Evolutionary conservation across 2,329 filamentous ascomycete species (phyloP).

Genomic region (Chaetomium sp.): DNA sequence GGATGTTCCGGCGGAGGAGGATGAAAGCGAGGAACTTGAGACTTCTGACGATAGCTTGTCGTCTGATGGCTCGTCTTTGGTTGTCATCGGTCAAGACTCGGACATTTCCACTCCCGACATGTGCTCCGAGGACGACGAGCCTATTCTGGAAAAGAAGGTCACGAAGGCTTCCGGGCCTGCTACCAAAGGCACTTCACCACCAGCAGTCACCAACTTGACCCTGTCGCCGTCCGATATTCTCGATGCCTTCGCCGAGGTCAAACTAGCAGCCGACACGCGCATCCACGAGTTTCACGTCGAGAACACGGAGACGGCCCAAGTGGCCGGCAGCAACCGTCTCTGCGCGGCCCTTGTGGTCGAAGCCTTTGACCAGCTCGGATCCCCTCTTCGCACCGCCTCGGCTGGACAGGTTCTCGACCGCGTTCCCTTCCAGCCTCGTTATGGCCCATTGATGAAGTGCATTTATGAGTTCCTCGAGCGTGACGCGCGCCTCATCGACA

Average conservation of each 20-base stretch:
- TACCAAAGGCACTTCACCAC: too few species aligned
- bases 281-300: not conserved
- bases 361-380: not conserved
- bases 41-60: too few species aligned
- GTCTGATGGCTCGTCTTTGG: too few species aligned
- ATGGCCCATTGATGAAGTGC: not conserved
- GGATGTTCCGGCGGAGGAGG: not conserved
- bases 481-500: not conserved
- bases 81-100: too few species aligned
- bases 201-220: not conserved
- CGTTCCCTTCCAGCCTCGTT: not conserved
- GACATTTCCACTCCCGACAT: too few species aligned
- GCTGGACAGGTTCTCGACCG: not conserved
- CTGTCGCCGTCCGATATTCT: not conserved
- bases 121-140: too few species aligned
- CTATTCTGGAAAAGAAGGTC: too few species aligned
- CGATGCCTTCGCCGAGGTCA: not conserved
- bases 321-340: not conserved
- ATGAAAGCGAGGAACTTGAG: not conserved
- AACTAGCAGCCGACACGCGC: not conserved
- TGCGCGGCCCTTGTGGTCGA: not conserved
- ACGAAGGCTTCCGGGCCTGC: too few species aligned
- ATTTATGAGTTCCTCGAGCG: not conserved
- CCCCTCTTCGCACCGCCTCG: not conserved
- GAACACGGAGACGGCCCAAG: slow-evolving; percentile 18